A percentile compares a stretch with the other conserved stretches of the same genome.
These are phyloP conservation scores for Cladosporium sp. DNA, from an alignment of 2,329 filamentous ascomycete species.

Conservation along the genomic window DNA sequence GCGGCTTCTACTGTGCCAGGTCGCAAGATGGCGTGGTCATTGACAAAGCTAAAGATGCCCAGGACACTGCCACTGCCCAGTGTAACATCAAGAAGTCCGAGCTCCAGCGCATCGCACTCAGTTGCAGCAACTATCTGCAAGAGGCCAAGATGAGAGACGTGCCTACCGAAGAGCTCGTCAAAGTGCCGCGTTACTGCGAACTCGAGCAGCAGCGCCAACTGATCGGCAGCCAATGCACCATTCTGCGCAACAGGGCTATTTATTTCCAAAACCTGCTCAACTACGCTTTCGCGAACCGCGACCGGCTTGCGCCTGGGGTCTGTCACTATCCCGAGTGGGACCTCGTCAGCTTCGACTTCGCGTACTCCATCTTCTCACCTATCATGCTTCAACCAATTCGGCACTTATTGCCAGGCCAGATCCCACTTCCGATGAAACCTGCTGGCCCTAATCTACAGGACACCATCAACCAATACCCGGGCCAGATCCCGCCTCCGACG, in stretches of 20 bases:
- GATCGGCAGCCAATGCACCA: neutral
- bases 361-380: neutral
- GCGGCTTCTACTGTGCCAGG: constrained; percentile 23
- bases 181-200: neutral
- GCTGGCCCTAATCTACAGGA: neutral
- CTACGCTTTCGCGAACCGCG: neutral
- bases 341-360: neutral
- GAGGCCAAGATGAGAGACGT: neutral
- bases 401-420: neutral
- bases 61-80: neutral
- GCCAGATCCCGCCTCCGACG: neutral
- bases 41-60: constrained; percentile 9
- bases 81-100: neutral
- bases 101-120: neutral
- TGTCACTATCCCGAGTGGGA: neutral
- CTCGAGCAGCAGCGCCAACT: neutral
- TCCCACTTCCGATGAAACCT: neutral
- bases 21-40: constrained; percentile 20
- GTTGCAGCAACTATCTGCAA: neutral
- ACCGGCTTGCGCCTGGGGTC: neutral
- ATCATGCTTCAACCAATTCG: neutral
- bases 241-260: neutral
- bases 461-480: neutral
- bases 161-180: neutral
- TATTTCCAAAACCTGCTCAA: neutral